Conservation (phyloP, 2,329 filamentous ascomycete genomes). For the Xylaria sp. region DNA sequence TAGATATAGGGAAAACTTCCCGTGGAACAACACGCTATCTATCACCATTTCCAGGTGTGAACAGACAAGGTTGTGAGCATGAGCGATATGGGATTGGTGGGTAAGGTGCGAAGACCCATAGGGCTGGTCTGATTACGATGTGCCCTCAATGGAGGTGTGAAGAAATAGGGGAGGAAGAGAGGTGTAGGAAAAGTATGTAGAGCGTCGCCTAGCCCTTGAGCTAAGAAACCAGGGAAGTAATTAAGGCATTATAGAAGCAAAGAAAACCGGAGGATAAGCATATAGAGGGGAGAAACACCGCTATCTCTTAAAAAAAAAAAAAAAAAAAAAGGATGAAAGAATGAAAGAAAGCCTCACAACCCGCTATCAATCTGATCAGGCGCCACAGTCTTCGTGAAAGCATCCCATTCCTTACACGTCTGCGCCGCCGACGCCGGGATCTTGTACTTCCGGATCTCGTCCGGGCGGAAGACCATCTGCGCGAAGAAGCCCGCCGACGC, state of each 20-base stretch:
- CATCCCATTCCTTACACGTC: slow-evolving; percentile 54
- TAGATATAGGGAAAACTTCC: neutral
- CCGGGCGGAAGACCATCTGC: slow-evolving; percentile 53
- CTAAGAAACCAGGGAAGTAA: neutral
- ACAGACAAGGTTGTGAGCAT: neutral
- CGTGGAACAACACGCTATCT: too few relatives aligned
- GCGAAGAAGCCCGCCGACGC: slow-evolving; percentile 57
- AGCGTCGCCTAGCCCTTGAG: neutral
- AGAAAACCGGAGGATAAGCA: too few relatives aligned
- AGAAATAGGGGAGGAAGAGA: neutral
- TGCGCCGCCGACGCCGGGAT: slow-evolving; percentile 53
- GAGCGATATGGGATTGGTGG: too few relatives aligned
- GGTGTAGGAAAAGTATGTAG: neutral
- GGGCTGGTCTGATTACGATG: neutral
- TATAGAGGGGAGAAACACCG: too few relatives aligned
- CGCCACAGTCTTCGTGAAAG: slow-evolving; percentile 50
- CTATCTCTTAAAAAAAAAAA: too few relatives aligned
- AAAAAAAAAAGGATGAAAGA: neutral
- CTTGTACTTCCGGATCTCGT: slow-evolving; percentile 42
- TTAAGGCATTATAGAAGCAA: neutral
- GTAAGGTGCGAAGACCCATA: neutral
- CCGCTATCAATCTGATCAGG: slow-evolving; percentile 56
- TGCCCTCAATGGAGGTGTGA: neutral
- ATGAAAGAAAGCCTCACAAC: slow-evolving; percentile 39
- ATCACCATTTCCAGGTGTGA: neutral